These are phyloP conservation scores for Colletotrichum sp. DNA, from an alignment of 2,329 filamentous ascomycete genomes.

Conservation along the genomic window DNA sequence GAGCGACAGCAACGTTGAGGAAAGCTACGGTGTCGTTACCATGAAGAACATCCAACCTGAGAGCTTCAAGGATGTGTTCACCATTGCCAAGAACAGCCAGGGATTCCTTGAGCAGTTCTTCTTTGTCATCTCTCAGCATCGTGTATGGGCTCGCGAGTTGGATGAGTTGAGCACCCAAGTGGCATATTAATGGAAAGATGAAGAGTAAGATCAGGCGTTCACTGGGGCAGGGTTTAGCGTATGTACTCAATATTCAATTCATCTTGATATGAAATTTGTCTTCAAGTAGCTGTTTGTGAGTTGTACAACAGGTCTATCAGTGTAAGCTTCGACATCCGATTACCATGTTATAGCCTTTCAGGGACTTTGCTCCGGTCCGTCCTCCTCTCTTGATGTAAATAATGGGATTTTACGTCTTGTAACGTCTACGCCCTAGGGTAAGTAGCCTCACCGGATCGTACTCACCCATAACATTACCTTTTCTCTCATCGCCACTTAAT, in stretches of 20 bases:
- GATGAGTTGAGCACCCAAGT: slow-evolving; percentile 71
- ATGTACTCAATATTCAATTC: background rate
- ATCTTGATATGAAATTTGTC: fast-evolving
- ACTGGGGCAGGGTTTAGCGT: background rate
- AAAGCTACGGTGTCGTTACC: slow-evolving; percentile 82
- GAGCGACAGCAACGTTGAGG: slow-evolving; percentile 53
- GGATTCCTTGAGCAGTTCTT: slow-evolving; percentile 76
- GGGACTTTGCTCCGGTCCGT: fast-evolving
- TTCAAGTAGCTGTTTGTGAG: fast-evolving
- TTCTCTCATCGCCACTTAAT: background rate
- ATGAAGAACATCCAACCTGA: slow-evolving; percentile 57
- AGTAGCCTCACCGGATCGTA: background rate
- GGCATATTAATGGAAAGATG: slow-evolving; percentile 60
- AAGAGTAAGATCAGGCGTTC: background rate
- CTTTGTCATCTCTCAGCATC: slow-evolving; percentile 72
- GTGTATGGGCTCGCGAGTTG: slow-evolving; percentile 76
- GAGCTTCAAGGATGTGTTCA: slow-evolving; percentile 64
- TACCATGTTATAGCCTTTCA: fast-evolving
- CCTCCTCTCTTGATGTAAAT: fast-evolving
- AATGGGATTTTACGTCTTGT: background rate
- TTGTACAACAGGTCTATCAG: fast-evolving
- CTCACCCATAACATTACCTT: background rate
- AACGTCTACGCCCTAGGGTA: background rate
- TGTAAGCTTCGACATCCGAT: background rate
- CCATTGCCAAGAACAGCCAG: slow-evolving; percentile 69